Evolutionary conservation across 352 stramenopile species (phyloP).

Genomic region (Phytophthora ramorum): DNA sequence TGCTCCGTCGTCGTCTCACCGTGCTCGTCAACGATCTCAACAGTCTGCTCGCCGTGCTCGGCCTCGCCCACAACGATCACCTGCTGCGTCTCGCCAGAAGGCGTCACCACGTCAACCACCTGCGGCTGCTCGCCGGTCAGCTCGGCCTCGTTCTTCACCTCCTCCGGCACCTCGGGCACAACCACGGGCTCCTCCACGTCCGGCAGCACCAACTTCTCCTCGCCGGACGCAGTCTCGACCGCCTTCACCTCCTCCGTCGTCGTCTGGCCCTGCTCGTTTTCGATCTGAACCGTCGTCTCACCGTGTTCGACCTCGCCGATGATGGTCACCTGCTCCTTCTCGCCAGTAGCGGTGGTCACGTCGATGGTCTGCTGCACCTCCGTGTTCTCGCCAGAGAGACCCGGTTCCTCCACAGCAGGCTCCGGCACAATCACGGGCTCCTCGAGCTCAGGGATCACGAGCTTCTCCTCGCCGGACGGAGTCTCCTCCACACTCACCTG

Average conservation of each 20-base stretch:
- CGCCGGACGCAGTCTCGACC: constrained; percentile 7
- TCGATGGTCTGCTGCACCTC: constrained; percentile 7
- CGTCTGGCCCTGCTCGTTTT: constrained; percentile 8
- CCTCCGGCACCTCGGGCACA: constrained; percentile 12
- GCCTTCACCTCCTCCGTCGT: constrained; percentile 10
- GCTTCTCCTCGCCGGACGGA: neutral
- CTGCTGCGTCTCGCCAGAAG: constrained; percentile 4
- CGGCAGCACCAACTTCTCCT: constrained; percentile 6
- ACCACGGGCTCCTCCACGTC: constrained; percentile 9
- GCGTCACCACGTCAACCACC: constrained; percentile 19
- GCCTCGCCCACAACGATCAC: constrained; percentile 14
- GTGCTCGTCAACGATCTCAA: constrained; percentile 12
- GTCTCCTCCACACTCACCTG: constrained; percentile 4
- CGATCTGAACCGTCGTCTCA: constrained; percentile 12
- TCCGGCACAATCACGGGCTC: neutral
- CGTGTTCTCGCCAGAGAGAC: too few species aligned
- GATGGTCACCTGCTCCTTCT: constrained; percentile 13
- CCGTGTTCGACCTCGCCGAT: constrained; percentile 11
- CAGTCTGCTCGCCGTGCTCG: constrained; percentile 14
- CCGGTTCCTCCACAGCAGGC: neutral
- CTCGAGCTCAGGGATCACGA: neutral
- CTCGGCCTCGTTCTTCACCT: constrained; percentile 39
- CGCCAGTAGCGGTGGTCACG: constrained; percentile 3
- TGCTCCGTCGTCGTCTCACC: constrained; percentile 9
- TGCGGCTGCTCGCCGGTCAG: constrained; percentile 4